Evolutionary conservation across 805 yeast genomes (phyloP).

Genomic region (Ogataea allantospora): DNA sequence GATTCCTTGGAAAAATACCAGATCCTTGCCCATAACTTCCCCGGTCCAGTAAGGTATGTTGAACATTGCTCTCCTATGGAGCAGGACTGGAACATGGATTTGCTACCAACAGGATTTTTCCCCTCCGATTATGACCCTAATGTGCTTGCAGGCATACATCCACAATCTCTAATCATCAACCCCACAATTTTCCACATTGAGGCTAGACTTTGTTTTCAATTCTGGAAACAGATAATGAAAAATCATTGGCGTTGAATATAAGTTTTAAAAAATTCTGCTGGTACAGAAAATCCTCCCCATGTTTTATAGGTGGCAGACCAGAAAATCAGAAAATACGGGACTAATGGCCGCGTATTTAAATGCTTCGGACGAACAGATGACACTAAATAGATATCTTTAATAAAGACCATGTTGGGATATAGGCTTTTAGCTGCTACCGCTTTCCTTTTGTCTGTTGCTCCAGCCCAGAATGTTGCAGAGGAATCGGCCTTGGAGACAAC

Average conservation of each 20-base stretch:
- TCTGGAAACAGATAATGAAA: constrained; percentile 5
- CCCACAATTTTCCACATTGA: background rate
- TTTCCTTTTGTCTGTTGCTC: constrained; percentile 5
- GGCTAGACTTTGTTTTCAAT: constrained; percentile 1
- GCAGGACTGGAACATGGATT: background rate
- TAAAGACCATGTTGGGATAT: constrained; percentile 8
- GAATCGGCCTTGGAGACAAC: constrained; percentile 6
- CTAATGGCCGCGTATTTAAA: background rate
- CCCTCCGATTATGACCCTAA: constrained; percentile 1
- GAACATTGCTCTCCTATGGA: background rate
- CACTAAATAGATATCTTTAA: background rate
- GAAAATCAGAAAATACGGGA: constrained; percentile 3
- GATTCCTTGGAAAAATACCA: background rate
- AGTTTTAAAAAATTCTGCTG: constrained; percentile 1
- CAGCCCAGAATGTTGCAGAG: constrained; percentile 4
- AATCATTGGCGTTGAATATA: background rate
- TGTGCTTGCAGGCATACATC: background rate
- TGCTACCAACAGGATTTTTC: background rate
- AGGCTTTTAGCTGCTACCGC: constrained; percentile 9
- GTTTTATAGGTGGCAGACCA: constrained; percentile 4
- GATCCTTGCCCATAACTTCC: background rate
- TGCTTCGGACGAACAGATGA: background rate
- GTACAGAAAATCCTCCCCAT: constrained; percentile 1
- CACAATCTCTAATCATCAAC: background rate
- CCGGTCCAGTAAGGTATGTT: background rate